A percentile compares a stretch with the other conserved stretches of the same genome.
These are phyloP conservation scores for Hirschfeldia incana DNA, from an alignment of 345 rosid species.

Conservation along the genomic window DNA sequence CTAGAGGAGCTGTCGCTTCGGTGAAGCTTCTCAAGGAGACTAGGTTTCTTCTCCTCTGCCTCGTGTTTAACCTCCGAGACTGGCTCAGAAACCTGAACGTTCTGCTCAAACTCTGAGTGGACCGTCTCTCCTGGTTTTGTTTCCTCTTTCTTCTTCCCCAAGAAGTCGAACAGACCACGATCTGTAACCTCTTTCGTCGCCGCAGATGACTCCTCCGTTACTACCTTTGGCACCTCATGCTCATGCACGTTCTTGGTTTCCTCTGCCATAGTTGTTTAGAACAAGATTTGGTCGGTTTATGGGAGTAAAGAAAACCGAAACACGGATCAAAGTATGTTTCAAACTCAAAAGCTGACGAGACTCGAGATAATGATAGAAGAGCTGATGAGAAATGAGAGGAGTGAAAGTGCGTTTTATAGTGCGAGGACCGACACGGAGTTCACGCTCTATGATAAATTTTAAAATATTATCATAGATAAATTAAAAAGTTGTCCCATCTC, in stretches of 20 bases:
- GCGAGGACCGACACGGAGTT: conserved; percentile 29
- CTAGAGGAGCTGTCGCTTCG: conserved; percentile 76
- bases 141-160: conserved; percentile 67
- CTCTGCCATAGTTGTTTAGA: conserved; percentile 51
- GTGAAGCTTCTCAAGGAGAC: conserved; percentile 70
- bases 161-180: conserved; percentile 81
- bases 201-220: conserved; percentile 29
- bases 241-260: conserved; percentile 50
- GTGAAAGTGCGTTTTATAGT: conserved; percentile 25
- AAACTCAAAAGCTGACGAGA: background rate
- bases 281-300: background rate
- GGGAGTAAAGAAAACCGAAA: background rate
- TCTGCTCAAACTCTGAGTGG: conserved; percentile 59
- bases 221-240: conserved; percentile 39
- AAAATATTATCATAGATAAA: background rate
- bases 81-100: conserved; percentile 57
- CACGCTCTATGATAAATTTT: conserved; percentile 18
- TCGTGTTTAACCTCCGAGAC: conserved; percentile 31
- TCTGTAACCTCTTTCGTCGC: conserved; percentile 53
- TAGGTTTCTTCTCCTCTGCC: conserved; percentile 53
- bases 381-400: background rate
- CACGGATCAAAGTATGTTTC: background rate
- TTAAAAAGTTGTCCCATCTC: background rate
- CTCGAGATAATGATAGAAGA: background rate
- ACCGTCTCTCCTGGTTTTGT: conserved; percentile 57